Evolutionary conservation across 2,329 filamentous ascomycete genomes (phyloP).

Genomic region (Daldinia sp.): DNA sequence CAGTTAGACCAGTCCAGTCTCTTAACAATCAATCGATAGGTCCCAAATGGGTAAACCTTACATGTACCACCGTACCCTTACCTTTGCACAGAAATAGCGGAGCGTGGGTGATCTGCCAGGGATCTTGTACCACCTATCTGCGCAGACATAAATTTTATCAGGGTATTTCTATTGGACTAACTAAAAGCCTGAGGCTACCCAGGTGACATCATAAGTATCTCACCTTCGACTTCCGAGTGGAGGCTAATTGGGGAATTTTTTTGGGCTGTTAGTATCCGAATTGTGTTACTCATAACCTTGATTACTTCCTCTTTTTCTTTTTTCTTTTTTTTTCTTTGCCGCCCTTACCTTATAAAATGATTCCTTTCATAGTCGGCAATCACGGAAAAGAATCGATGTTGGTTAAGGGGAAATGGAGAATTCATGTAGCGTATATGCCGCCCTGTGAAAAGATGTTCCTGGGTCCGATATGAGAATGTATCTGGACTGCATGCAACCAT

Average conservation of each 20-base stretch:
- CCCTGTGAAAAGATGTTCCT: background rate
- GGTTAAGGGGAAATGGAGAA: background rate
- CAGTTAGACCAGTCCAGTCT: too few species aligned
- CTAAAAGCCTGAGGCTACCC: conserved; percentile 1
- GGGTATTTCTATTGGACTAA: conserved; percentile 22
- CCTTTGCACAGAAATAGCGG: conserved; percentile 27
- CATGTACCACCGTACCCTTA: background rate
- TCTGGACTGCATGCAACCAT: conserved; percentile 32
- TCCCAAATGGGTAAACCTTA: background rate
- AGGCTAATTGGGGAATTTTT: conserved; percentile 16
- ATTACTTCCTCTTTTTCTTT: background rate
- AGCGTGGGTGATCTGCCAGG: conserved; percentile 9
- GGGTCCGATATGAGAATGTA: conserved; percentile 15
- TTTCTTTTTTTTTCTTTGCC: conserved; percentile 5
- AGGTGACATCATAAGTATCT: conserved; percentile 33
- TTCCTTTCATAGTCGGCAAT: background rate
- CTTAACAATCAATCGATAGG: background rate
- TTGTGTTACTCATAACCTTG: conserved; percentile 11
- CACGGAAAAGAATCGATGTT: background rate
- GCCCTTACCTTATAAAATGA: conserved; percentile 16
- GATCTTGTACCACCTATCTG: conserved; percentile 22
- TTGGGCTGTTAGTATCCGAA: conserved; percentile 12
- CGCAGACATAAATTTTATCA: background rate
- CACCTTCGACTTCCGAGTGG: conserved; percentile 21
- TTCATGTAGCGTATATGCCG: background rate